These are phyloP conservation scores for Anthracocystis setariae DNA, from an alignment of 1,284 basidiomycete genomes.

Conservation along the genomic window DNA sequence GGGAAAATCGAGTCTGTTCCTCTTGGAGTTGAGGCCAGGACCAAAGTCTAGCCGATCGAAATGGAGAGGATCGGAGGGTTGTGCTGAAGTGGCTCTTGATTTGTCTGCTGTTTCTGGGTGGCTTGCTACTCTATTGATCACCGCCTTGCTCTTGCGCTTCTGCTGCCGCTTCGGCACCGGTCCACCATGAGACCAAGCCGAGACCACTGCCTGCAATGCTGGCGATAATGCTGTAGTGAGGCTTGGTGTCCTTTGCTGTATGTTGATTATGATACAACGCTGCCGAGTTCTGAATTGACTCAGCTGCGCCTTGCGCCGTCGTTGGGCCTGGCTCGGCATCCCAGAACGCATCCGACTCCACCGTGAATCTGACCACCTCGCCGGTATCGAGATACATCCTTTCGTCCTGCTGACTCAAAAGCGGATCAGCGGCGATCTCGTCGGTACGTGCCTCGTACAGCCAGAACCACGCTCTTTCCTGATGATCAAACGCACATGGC, in stretches of 20 bases:
- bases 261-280: constrained; percentile 29
- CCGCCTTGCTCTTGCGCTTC: no score
- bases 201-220: constrained; percentile 90
- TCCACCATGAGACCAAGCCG: constrained; percentile 75
- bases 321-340: constrained; percentile 87
- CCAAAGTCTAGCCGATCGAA: no score
- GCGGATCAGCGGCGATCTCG: constrained; percentile 50
- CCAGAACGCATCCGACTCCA: constrained; percentile 87
- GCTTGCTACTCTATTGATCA: constrained; percentile 8
- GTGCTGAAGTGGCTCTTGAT: no score
- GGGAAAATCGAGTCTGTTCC: no score
- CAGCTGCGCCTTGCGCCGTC: constrained; percentile 17
- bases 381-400: constrained; percentile 86
- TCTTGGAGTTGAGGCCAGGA: no score
- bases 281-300: constrained; percentile 15
- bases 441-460: constrained; percentile 66
- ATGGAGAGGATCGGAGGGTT: no score
- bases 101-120: background rate
- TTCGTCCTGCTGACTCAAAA: constrained; percentile 69
- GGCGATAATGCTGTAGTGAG: constrained; percentile 49
- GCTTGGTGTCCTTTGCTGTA: constrained; percentile 31
- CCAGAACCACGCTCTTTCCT: constrained; percentile 69
- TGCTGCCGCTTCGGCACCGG: constrained; percentile 67
- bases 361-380: constrained; percentile 85
- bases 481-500: constrained; percentile 76